Evolutionary conservation across 768 basidiomycete genomes (phyloP).

Genomic region (Mycena leptocephala): DNA sequence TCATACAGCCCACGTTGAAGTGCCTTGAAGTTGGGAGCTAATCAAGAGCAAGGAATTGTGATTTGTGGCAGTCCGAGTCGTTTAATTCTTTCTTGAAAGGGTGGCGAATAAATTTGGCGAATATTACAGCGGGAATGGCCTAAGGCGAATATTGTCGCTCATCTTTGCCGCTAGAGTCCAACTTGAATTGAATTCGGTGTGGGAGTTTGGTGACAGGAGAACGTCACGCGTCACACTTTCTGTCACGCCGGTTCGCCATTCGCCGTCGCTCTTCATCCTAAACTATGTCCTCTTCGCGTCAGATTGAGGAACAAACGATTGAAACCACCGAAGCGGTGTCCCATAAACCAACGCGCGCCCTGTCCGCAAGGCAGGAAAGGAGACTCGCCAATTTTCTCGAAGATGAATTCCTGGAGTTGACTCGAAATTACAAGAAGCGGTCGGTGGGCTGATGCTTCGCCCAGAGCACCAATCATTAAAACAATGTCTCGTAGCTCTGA

Average conservation of each 20-base stretch:
- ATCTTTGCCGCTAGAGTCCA: no score
- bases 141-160: no score
- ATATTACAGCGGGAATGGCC: no score
- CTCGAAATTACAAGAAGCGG: slow-evolving; percentile 85
- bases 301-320: not conserved
- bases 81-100: no score
- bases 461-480: slow-evolving; percentile 15
- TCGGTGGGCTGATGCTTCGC: slow-evolving; percentile 49
- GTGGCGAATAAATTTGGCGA: no score
- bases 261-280: not conserved
- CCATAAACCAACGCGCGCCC: slow-evolving; percentile 42
- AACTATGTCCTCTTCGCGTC: not conserved
- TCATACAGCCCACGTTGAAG: no score
- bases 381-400: slow-evolving; percentile 78
- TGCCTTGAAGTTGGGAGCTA: no score
- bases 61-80: no score
- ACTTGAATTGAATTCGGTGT: no score
- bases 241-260: not conserved
- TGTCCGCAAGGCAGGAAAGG: slow-evolving; percentile 74
- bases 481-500: slow-evolving; percentile 58
- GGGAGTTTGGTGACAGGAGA: not conserved
- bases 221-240: not conserved
- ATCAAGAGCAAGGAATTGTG: no score
- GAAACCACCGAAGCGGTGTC: not conserved
- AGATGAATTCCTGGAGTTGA: slow-evolving; percentile 74